Base-by-base conservation (phyloP, 352 stramenopile genomes). In the Lagenidium giganteum region DNA sequence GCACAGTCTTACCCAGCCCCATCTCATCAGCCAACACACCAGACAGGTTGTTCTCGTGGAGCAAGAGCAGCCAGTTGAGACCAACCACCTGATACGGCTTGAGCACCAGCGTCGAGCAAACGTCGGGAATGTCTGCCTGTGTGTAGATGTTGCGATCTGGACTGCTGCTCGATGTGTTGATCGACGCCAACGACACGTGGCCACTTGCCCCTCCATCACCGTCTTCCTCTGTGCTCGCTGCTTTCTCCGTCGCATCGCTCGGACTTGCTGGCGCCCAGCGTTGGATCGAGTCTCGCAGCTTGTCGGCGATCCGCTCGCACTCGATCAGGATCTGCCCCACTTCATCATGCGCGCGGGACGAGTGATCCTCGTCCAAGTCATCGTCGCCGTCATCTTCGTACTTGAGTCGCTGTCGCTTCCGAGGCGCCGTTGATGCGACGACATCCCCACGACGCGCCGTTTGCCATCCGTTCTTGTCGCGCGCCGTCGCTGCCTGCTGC, bases 1-100 rank as follows among this genome's bases (percentile, higher is more conserved):
- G 78, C 5, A 87, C 76, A 4, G 78, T 91, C 64, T 99, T 98
- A 14, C 92, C 92, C 5, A 97, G 70, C 24, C 88, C 87, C 89
- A 95, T 95, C 39, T 95, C 84, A 47, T 95, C 73, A 0, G 77
- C 69, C 11, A 91, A 32, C 21, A 91, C 76, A 9, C 74, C 68
- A 7, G 72, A 87, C 16, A 87, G 64, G 13, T 74, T 77, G 54
- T 90, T 82, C 44, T 83, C 56, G 26, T 79, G 70, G 5, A 87
- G 54, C 16, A 87, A 21, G 17, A 87, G 47, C 27, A 90, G 40
- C 77, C 77, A 90, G 23, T 90, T 90, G 13, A 90, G 53, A 5
- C 77, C 77, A 17, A 88, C 77, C 7, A 84, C 54, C 50, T 90
- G 77, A 41, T 90, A 90, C 21, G 78, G 76, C 52, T 88, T 84